Base-by-base conservation (phyloP, 2,329 filamentous ascomycete genomes). In the Fusarium fracticaudum region DNA sequence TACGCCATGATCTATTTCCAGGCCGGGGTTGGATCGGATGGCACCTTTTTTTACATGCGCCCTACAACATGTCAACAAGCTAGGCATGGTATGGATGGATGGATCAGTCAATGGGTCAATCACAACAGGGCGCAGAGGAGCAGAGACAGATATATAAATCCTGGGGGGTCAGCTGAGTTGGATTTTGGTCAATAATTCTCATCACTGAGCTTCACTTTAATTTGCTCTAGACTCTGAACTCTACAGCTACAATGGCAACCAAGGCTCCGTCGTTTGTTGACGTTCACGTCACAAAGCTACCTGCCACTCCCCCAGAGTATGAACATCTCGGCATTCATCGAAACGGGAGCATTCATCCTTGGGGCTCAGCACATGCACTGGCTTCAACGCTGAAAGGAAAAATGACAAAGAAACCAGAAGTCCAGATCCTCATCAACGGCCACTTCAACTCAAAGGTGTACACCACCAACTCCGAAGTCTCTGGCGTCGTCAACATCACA, bases 401-500 rank as follows among this genome's bases (percentile, higher is more conserved):
- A 12, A 54, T 68, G 41, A 20, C 57, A 7, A 72, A 60, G 37
- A 75, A 60, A 15, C 17, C 67, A 17, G 73, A 75, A 31, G 69
- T 75, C 0, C 44, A 50, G 1, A 64, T 78, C 35, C 35, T 54
- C 20, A 61, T 78, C 64, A 71, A 76, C 5, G 55, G 69, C 26
- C 74, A 78, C 73, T 78, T 78, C 33, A 71, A 62, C 40, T 75
- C 76, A 22, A 78, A 78, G 33, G 63, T 74, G 18, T 78, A 78
- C 58, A 78, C 73, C 44, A 75, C 74, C 61, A 71, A 75, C 41
- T 76, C 74, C 4, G 73, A 74, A 22, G 60, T 78, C 50, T 76
- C 76, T 26, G 76, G 76, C 22, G 69, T 63, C n/a, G 64, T 77
- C 20, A 37, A 35, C 41, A 63, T 78, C 33, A 55, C 65, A 2